Evolutionary conservation across 164 flowering plant genomes (phyloP).

Genomic region (Taxillus chinensis): DNA sequence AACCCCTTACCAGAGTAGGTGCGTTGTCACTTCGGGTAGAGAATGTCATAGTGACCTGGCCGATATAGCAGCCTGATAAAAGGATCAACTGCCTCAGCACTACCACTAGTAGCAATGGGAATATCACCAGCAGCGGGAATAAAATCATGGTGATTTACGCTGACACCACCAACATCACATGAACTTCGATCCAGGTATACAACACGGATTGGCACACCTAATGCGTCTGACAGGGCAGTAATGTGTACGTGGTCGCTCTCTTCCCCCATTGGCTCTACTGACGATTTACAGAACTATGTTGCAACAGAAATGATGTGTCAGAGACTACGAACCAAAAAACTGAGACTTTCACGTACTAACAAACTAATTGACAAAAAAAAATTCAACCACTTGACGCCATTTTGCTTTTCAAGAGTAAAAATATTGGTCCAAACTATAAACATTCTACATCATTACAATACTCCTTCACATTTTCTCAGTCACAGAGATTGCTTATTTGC

Average conservation of each 20-base stretch:
- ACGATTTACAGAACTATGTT: slow-evolving; percentile 81
- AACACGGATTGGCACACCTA: slow-evolving; percentile 91
- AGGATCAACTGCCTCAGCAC: slow-evolving; percentile 29
- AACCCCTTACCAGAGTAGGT: slow-evolving; percentile 17
- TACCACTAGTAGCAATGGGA: slow-evolving; percentile 14
- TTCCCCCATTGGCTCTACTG: slow-evolving; percentile 99
- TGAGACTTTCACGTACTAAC: no score
- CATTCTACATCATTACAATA: no score
- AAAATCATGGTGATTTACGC: slow-evolving; percentile 91
- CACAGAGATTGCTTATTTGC: neutral
- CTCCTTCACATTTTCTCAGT: no score
- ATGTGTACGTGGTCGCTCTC: slow-evolving; percentile 98
- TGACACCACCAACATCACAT: slow-evolving; percentile 52
- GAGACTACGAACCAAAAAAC: neutral
- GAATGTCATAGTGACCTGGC: slow-evolving; percentile 94
- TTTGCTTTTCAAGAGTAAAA: no score
- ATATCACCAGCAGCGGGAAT: slow-evolving; percentile 30
- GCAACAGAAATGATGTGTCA: slow-evolving; percentile 4
- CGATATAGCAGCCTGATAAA: slow-evolving; percentile 76
- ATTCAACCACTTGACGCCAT: no score
- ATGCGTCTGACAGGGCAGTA: slow-evolving; percentile 80
- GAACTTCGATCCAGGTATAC: slow-evolving; percentile 94
- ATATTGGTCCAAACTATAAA: no score
- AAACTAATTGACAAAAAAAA: no score
- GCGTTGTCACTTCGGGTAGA: slow-evolving; percentile 52